phyloP scores from a whole-genome alignment of 2,329 filamentous ascomycete species.

The Chalaropsis thielavioides region DNA sequence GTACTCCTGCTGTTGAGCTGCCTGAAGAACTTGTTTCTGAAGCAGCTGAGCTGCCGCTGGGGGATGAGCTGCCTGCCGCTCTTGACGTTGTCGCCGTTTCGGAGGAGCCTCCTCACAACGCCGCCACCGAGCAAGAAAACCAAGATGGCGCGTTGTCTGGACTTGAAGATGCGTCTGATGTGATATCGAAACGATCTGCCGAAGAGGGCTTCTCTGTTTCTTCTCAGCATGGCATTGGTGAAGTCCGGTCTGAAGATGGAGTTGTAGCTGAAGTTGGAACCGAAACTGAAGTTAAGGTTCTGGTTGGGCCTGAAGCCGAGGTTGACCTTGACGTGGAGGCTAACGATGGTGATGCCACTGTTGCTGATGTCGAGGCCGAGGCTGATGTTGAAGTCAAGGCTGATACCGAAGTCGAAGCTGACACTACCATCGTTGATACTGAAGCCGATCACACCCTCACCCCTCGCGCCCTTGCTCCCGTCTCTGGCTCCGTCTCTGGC shows the following conservation, averaged over 20 bases:
- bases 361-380: background rate
- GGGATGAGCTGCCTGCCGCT: background rate
- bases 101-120: background rate
- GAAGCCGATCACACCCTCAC: background rate
- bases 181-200: slow-evolving; percentile 26
- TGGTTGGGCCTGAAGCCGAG: background rate
- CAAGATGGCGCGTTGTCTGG: background rate
- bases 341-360: background rate
- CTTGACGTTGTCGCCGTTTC: background rate
- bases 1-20: background rate
- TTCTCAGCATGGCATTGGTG: background rate
- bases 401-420: background rate
- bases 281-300: background rate
- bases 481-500: background rate
- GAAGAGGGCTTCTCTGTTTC: slow-evolving; percentile 20
- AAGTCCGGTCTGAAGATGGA: no score
- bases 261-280: background rate
- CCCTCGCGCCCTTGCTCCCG: slow-evolving; percentile 7
- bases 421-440: background rate
- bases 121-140: background rate
- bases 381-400: background rate
- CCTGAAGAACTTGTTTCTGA: background rate
- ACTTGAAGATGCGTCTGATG: slow-evolving; percentile 15
- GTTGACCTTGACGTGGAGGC: background rate
- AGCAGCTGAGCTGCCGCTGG: background rate